Base-by-base conservation (phyloP, 2,329 filamentous ascomycete genomes). In the Monosporascus sp. region DNA sequence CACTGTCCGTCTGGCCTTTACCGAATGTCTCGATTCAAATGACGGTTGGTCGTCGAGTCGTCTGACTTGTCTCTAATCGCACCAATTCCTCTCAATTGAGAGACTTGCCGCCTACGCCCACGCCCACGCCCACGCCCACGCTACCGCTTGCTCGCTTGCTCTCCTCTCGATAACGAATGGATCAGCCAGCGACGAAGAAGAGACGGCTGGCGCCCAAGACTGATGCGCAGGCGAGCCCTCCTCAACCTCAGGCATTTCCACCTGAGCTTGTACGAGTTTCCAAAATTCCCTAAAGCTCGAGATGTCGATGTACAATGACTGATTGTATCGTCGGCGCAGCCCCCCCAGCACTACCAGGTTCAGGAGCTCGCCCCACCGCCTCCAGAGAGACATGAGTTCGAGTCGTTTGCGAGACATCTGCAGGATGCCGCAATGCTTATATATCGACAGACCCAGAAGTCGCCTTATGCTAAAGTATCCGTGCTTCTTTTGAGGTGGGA, bases 381-480 rank as follows among this genome's bases (percentile, higher is more conserved):
- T 37, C 63, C 64, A 8, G 77, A 82, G 61, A 77, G 80, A 59
- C 77, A 82, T 69, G 82, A 86, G 62, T 87, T 86, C 69, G 83
- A 86, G 68, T 78, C 81, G 50, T 86, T 86, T 65, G 83, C 83
- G 55, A 78, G 83, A 47, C 83, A 87, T 70, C 76, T 87, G 45
- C 83, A 87, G 65, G 83, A 86, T 76, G 83, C 83, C 49, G 83
- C 83, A 58, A 85, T 85, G 78, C 74, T 85, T 62, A 85, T 87
- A 60, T 81, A 85, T 65, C 77, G 80, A 57, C 82, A 85, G 68
- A 81, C 80, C 46, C 80, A 85, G 63, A 77, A 76, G 54, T 74
- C 76, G 3, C 77, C 77, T 24, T 85, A 87, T 59, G 76, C 72
- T 18, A 77, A 76, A 52, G 82, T 83, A 15, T 85, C 82, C 4